Evolutionary conservation across 306 rosid species (phyloP), one percentile per base, ranked within the genome.

Genomic region (Glycyrrhiza uralensis): DNA sequence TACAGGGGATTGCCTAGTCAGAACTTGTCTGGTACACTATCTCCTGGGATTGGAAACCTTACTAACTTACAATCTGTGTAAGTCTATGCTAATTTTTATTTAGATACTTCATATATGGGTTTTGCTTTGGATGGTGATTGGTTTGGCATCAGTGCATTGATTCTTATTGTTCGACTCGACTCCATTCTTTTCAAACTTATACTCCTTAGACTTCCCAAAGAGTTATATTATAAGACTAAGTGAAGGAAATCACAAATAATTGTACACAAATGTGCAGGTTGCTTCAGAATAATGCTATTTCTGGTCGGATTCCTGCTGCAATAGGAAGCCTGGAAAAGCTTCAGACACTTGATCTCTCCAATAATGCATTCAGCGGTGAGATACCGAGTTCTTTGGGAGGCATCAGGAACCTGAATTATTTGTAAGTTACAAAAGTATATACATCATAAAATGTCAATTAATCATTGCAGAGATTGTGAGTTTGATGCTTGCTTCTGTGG

Each of bases 1-100:
- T 76, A 36, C 84, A 95, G 99, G 87, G 99, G 97, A 47, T 71
- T 91, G 74, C 99, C 99, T 22, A 91, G 99, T 83, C 99, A 95
- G 96, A 91, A 77, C 77, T 83, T 95, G 88, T 89, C 96, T 69
- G 97, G 99, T 7, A 71, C 78, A 56, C 82, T 95, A 70, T 91
- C 99, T 78, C 90, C 97, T 20, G 83, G 74, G 24, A 88, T 95
- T 71, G 93, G 96, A 82, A 95, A 89, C 74, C 96, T 95, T 65
- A 84, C 86, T 55, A 84, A 89, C 76, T 82, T 95, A 84, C 93
- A 89, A 83, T 85, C 87, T 58, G 90, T 95, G 99, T 95, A 89
- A 87, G 99, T 80, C 20, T 41, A 55, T 76, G 54, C 19, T 63
- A 50, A 41, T 28, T 65, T 44, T 69, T 78, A 41, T 30, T 28